Base-by-base conservation (phyloP, 495 filamentous ascomycete species). In the Symbiotaphrina buchneri region DNA sequence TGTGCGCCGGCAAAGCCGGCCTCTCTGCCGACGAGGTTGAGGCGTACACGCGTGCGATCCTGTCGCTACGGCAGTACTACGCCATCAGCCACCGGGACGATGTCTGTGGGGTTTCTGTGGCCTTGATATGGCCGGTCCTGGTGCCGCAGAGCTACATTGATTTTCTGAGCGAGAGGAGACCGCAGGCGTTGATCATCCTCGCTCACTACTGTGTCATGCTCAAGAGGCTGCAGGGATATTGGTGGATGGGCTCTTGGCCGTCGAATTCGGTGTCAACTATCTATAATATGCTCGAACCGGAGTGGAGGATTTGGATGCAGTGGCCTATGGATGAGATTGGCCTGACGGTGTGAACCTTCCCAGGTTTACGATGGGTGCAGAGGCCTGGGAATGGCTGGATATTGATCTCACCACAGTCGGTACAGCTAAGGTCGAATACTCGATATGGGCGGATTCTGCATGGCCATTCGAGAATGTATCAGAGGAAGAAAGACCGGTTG, bases 191-290 rank as follows among this genome's bases (percentile, higher is more conserved):
- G 4, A 28, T 51, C n/a, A 36, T 53, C 2, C 32, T 48, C 18
- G 42, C 17, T 2, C 41, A 53, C 34, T 53, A 46, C 35, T 49
- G 48, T 29, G 43, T 48, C 10, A 23, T 38, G 6, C 18, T 53
- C 19, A 34, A 38, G 4, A 33, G 38, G 31, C 26, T 48, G 11
- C 44, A 51, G 22, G 44, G 44, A 41, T 41, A 46, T 35, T 53
- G 50, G 50, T 53, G 44, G 41, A 41, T 51, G 37, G 36, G 45
- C 13, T 44, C 44, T n/a, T 35, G 44, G 27, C 40, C 44, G 35
- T 26, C 27, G 13, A 42, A 39, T 2, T 33, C 51, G 5, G 34
- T 51, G 24, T 25, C 34, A n/a, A 37, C 42, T 25, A 18, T 53
- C 14, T 41, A 34, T 18, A 15, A 21, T 23, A 28, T 34, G 3